Evolutionary conservation across 225 moss, liverwort and hornwort genomes (phyloP).

Genomic region (Pseudisothecium myosuroides): DNA sequence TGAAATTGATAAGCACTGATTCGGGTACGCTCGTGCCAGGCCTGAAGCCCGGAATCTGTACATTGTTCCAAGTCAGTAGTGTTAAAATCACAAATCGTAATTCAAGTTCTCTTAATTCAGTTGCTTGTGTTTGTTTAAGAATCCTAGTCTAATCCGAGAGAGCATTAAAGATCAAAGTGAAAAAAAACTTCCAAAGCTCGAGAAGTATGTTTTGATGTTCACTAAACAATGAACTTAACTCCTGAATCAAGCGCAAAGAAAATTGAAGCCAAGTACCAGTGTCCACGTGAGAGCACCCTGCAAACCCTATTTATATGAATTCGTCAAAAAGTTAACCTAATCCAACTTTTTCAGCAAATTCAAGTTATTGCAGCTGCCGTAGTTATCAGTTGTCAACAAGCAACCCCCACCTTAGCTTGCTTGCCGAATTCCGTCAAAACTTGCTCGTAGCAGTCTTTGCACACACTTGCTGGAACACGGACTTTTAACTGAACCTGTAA

Average conservation of each 20-base stretch:
- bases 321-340: not conserved
- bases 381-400: not conserved
- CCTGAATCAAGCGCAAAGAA: not conserved
- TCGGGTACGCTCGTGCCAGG: constrained; percentile 81
- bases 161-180: not conserved
- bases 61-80: not conserved
- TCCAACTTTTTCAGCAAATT: not conserved
- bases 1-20: constrained; percentile 71
- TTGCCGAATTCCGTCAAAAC: constrained; percentile 83
- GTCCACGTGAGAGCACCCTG: not conserved
- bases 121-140: not conserved
- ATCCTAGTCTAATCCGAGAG: not conserved
- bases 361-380: not conserved
- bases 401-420: constrained; percentile 68
- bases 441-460: constrained; percentile 66
- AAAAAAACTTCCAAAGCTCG: not conserved
- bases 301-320: not conserved
- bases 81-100: not conserved
- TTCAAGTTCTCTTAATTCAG: not conserved
- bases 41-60: constrained; percentile 73
- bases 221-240: not conserved
- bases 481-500: constrained; percentile 68
- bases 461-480: constrained; percentile 72
- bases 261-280: not conserved
- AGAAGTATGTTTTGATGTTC: not conserved